Conservation (phyloP, 805 yeast genomes). For the Saturnispora sekii region DNA sequence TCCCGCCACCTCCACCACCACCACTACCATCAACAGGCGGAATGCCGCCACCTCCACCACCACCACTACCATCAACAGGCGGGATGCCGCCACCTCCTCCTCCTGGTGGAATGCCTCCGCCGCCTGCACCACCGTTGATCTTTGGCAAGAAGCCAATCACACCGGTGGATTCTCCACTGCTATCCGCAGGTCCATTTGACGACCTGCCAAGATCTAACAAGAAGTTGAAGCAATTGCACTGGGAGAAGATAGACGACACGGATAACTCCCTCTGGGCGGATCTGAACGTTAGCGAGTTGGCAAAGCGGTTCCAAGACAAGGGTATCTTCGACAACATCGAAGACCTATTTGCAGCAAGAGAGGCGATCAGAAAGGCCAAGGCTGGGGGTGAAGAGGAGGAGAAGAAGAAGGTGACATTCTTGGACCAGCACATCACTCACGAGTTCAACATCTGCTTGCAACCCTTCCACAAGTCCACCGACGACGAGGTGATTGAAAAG, state of each 20-base stretch:
- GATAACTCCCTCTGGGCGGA: conserved; percentile 82
- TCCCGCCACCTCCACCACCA: conserved; percentile 17
- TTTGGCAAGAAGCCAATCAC: conserved; percentile 10
- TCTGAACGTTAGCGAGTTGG: conserved; percentile 45
- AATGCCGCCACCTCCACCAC: conserved; percentile 22
- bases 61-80: conserved; percentile 23
- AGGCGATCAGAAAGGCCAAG: conserved; percentile 40
- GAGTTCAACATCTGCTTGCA: conserved; percentile 93
- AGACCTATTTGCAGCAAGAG: conserved; percentile 78
- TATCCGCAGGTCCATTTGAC: conserved; percentile 32
- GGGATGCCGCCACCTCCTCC: conserved; percentile 23
- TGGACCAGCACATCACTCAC: conserved; percentile 82
- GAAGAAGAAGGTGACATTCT: conserved; percentile 56
- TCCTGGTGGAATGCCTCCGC: conserved; percentile 20
- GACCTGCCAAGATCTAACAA: conserved; percentile 58
- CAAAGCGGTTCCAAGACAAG: conserved; percentile 55
- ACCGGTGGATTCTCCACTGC: conserved; percentile 16
- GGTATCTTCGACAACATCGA: conserved; percentile 85
- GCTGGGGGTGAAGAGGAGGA: conserved; percentile 36
- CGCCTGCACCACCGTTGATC: conserved; percentile 24
- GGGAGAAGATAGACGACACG: conserved; percentile 87
- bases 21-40: conserved; percentile 16
- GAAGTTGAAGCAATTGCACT: conserved; percentile 88
- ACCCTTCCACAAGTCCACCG: conserved; percentile 52
- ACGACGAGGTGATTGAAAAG: conserved; percentile 56